Conservation (phyloP, 1,284 basidiomycete species). For the Agroathelia rolfsii region DNA sequence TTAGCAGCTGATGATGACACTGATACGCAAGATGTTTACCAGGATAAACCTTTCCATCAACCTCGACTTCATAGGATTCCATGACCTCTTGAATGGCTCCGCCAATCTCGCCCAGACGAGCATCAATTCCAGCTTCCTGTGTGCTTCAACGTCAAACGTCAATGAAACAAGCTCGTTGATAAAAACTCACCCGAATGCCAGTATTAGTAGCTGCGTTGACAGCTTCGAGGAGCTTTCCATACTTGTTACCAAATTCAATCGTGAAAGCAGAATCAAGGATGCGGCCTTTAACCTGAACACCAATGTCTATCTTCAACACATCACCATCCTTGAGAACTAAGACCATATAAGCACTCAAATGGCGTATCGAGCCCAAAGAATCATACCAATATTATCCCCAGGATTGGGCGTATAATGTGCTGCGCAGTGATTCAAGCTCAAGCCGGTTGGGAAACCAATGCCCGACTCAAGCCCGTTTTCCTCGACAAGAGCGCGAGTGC, state of each 20-base stretch:
- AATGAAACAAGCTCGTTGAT: conserved; percentile 2
- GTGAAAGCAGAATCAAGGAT: conserved; percentile 98
- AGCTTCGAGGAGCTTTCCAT: conserved; percentile 83
- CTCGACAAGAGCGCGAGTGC: conserved; percentile 84
- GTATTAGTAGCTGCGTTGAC: conserved; percentile 93
- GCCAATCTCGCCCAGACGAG: conserved; percentile 87
- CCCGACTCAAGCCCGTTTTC: conserved; percentile 81
- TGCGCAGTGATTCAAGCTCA: conserved; percentile 90
- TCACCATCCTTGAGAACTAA: conserved; percentile 77
- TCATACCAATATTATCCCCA: conserved; percentile 80
- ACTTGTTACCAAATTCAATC: conserved; percentile 81
- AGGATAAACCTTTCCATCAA: conserved; percentile 76
- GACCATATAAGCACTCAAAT: conserved; percentile 5
- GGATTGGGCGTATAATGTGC: conserved; percentile 98
- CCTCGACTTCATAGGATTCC: conserved; percentile 97
- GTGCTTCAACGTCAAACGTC: no score
- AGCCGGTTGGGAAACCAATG: conserved; percentile 94
- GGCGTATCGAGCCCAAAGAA: conserved; percentile 9
- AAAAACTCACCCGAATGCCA: conserved; percentile 58
- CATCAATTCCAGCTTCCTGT: conserved; percentile 95
- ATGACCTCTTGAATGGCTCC: conserved; percentile 96
- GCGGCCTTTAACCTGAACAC: conserved; percentile 91
- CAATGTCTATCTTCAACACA: conserved; percentile 95
- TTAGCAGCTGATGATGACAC: no score
- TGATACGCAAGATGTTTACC: conserved; percentile 39